Conservation (phyloP, 2,329 filamentous ascomycete genomes). For the Mariannaea elegans region DNA sequence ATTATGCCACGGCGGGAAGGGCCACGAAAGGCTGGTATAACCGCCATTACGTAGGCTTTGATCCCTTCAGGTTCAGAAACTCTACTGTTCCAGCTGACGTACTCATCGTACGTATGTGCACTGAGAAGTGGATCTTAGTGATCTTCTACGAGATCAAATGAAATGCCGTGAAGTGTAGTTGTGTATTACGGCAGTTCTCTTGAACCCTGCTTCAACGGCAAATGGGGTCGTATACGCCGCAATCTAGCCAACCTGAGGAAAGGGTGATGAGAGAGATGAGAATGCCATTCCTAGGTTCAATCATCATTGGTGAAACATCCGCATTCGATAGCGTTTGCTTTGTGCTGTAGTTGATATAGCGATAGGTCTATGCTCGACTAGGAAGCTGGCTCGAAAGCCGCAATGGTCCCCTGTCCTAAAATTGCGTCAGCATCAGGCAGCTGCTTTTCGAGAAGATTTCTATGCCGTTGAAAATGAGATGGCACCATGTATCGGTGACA, state of each 20-base stretch:
- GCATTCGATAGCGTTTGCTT: not conserved
- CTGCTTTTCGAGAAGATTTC: conserved; percentile 20
- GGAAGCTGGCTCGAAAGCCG: not conserved
- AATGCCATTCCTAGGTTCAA: not conserved
- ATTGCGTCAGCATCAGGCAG: not conserved
- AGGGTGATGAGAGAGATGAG: not conserved
- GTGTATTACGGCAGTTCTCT: conserved; percentile 19
- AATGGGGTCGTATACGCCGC: conserved; percentile 8
- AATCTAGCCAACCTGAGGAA: not conserved
- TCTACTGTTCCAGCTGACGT: conserved; percentile 1
- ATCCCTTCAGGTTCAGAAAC: not conserved
- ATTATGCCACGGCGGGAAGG: conserved; percentile 23
- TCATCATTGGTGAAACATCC: not conserved
- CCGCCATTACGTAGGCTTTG: conserved; percentile 4
- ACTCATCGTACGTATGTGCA: conserved; percentile 3
- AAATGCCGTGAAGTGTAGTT: conserved; percentile 14
- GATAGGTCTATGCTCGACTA: not conserved
- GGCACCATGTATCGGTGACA: conserved; percentile 2
- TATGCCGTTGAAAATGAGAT: not conserved
- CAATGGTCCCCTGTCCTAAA: not conserved
- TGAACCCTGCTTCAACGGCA: not conserved
- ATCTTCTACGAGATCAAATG: not conserved
- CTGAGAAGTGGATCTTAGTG: conserved; percentile 13
- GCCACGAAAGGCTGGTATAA: conserved; percentile 9
- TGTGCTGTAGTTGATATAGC: not conserved